phyloP scores from a whole-genome alignment of 75 land plant genomes.

The Chamaecyparis obtusa region DNA sequence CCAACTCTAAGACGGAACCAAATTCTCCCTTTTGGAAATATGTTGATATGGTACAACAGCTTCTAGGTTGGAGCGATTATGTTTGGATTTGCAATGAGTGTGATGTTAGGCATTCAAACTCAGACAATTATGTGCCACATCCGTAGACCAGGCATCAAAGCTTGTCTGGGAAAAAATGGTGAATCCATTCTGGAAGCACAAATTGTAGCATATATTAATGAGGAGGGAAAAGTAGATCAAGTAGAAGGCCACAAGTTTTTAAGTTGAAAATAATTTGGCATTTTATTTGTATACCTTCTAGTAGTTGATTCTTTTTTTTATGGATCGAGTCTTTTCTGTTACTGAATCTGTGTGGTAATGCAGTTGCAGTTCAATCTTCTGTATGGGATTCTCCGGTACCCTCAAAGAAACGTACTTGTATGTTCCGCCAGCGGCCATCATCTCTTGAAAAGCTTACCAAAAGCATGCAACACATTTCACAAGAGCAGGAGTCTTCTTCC shows the following conservation, averaged over 20 bases:
- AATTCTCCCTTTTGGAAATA: no score
- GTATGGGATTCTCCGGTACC: slow-evolving; percentile 15
- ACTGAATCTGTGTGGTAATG: neutral
- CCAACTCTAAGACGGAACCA: no score
- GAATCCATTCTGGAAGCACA: no score
- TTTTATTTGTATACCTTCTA: neutral
- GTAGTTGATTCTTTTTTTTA: neutral
- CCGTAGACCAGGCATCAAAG: no score
- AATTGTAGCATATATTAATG: no score
- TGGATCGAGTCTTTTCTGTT: neutral
- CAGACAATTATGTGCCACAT: no score
- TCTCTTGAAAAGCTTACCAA: slow-evolving; percentile 15
- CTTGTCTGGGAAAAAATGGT: no score
- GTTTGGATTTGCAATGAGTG: no score
- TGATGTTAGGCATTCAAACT: no score
- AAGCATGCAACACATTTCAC: slow-evolving; percentile 9
- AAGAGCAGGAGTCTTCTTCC: slow-evolving; percentile 15
- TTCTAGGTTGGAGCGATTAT: no score
- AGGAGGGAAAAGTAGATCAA: no score
- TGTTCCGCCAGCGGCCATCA: slow-evolving; percentile 13
- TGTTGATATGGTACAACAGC: no score
- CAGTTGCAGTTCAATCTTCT: slow-evolving; percentile 8
- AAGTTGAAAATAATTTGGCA: neutral
- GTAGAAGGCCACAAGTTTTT: neutral
- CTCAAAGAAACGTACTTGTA: slow-evolving; percentile 12